Percentiles rank a stretch among this genome's conserved stretches.
Conservation (phyloP, 2,329 filamentous ascomycete genomes). For the Trichoderma sp. region DNA sequence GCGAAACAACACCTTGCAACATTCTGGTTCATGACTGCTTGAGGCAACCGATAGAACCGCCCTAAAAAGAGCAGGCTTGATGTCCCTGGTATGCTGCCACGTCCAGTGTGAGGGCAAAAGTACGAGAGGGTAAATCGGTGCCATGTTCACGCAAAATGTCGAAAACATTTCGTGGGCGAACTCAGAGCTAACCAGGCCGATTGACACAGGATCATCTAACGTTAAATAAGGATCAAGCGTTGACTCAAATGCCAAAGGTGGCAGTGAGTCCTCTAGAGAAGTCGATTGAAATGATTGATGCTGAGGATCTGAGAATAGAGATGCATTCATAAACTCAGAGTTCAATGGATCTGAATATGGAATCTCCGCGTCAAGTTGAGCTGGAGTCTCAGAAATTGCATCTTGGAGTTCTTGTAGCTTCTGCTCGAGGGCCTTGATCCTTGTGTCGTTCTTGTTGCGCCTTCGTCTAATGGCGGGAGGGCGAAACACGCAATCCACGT, state of each 20-base stretch:
- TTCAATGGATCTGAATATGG: background rate
- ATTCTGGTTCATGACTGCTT: conserved; percentile 4
- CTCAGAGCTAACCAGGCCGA: background rate
- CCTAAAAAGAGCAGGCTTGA: background rate
- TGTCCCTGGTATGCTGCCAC: background rate
- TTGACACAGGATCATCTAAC: background rate
- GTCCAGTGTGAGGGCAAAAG: background rate
- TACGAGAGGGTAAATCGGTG: background rate
- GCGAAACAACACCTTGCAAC: conserved; percentile 20
- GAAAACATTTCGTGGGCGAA: background rate
- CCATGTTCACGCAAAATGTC: background rate
- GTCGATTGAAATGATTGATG: background rate
- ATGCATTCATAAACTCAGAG: background rate
- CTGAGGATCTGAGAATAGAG: background rate
- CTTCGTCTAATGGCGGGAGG: background rate
- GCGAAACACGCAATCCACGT: background rate
- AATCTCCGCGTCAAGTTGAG: background rate
- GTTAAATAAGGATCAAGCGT: background rate
- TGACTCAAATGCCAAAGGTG: background rate
- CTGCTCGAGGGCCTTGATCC: background rate
- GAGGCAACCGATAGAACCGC: background rate
- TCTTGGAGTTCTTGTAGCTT: background rate
- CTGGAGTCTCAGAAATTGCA: background rate
- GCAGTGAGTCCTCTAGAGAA: background rate
- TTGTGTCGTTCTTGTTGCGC: background rate